Evolutionary conservation across 2,329 filamentous ascomycete species (phyloP), one percentile per base, ranked within the genome.

Genomic region (Talaromyces piceae): DNA sequence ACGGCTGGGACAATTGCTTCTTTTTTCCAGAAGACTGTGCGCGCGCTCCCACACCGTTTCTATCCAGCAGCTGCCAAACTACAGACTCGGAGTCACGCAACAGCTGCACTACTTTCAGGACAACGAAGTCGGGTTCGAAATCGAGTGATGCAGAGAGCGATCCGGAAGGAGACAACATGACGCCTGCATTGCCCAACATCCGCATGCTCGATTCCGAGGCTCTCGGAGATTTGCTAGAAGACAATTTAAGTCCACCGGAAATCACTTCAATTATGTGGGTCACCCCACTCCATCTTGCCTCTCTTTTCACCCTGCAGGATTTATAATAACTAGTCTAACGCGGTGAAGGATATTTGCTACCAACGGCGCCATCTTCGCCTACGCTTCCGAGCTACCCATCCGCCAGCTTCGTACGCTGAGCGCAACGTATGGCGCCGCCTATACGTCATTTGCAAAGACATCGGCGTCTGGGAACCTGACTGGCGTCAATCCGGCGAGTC

Each of bases 11-110:
- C 45, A 72, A 71, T 54, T 69, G 63, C 51, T 72, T 72, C 58
- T 71, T 72, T 56, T 72, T 71, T 33, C 69, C 68, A 8, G 69
- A 72, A 58, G 69, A 72, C 53, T 72, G 67, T 59, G 66, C 65
- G 46, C 71, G 64, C 57, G 64, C 67, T 13, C 67, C 68, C 12
- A 61, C 64, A 3, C 63, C 62, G 49, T 48, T 37, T 41, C 31
- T 49, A 11, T 30, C 41, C 11, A 31, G 44, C 16, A 28, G 25
- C 25, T 52, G 33, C 41, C 46, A 53, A 16, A 53, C n/a, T n/a
- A n/a, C 46, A 9, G 51, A 53, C 30, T 41, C 46, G 4, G 61
- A 63, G 50, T 62, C 57, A 55, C 56, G 57, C 28, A 59, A 62
- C 27, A 63, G 65, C 49, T 52, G 58, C n/a, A 56, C 66, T 30